phyloP scores from a whole-genome alignment of 441 rosid species.

The Populus hybrid region DNA sequence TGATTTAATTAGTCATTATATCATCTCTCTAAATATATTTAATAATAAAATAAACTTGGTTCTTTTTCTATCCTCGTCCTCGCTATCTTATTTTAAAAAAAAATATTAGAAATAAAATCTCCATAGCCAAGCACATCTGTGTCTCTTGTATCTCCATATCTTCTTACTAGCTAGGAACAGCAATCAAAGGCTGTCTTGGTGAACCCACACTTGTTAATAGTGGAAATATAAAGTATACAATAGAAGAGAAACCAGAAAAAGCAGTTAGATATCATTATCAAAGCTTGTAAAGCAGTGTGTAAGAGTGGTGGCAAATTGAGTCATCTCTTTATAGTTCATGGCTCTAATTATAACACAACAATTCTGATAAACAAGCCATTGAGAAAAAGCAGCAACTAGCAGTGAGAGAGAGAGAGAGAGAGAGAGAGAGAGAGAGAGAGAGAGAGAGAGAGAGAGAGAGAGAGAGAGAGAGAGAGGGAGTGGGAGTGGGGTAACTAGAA shows the following conservation, averaged over 20 bases:
- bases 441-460: not conserved
- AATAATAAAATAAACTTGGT: too few species aligned
- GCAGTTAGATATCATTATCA: constrained; percentile 50
- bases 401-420: not conserved
- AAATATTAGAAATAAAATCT: too few species aligned
- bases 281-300: constrained; percentile 28
- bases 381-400: not conserved
- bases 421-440: not conserved
- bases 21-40: too few species aligned
- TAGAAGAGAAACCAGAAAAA: constrained; percentile 20
- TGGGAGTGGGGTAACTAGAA: not conserved
- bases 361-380: constrained; percentile 10
- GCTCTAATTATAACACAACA: constrained; percentile 30
- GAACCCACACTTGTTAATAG: constrained; percentile 33
- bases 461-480: not conserved
- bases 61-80: too few species aligned
- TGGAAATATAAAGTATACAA: constrained; percentile 19
- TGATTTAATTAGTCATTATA: too few species aligned
- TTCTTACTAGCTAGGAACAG: too few species aligned
- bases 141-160: too few species aligned
- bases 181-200: constrained; percentile 1
- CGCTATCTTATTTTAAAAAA: too few species aligned
- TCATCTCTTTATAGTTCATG: constrained; percentile 31
- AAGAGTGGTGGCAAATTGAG: constrained; percentile 25
- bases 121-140: too few species aligned